Evolutionary conservation across 495 filamentous ascomycete species (phyloP), one percentile per base, ranked within the genome.

Genomic region (Tetracladium setigerum): DNA sequence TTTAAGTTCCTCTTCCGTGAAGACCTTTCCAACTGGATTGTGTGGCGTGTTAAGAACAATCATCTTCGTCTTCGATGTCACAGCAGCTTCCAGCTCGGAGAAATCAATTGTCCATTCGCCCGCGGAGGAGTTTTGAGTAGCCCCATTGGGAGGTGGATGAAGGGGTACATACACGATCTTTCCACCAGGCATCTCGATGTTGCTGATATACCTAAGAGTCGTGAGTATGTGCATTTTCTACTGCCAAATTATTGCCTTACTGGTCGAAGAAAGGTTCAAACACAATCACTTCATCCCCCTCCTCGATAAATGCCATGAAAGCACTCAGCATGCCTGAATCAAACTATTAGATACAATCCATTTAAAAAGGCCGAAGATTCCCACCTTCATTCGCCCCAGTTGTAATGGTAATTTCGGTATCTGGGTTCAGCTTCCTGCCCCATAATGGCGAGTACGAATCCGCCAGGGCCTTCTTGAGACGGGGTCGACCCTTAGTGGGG

Each of bases 201-300:
- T 97, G 70, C 79, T 84, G 50, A 97, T 92, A 63, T 96, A 95
- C 55, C 83, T 84, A 38, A 47, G 34, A 17, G 22, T 13, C 0
- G 9, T 55, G n/a, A 51, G 53, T 43, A 6, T 22, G 15, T 38
- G 14, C 19, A 19, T 13, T 17, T 5, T 42, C 7, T 17, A 32
- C 24, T 12, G 8, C 22, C n/a, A 11, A 44, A 9, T 8, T 16
- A 2, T 0, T n/a, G 40, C 62, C 79, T 61, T 70, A 90, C 81
- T 98, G 92, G 67, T 98, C 92, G 60, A 96, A 98, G 70, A 95
- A 98, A 6, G 92, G 92, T 71, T 98, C 92, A 67, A 98, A 95
- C 44, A 98, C 78, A 35, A 98, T 95, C 41, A 96, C 94, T 64
- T 98, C 92, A 57, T 98, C 92, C 4, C 87, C 92, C 0, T 75